phyloP scores from a whole-genome alignment of 2,329 filamentous ascomycete species.

The Huntiella moniliformis region DNA sequence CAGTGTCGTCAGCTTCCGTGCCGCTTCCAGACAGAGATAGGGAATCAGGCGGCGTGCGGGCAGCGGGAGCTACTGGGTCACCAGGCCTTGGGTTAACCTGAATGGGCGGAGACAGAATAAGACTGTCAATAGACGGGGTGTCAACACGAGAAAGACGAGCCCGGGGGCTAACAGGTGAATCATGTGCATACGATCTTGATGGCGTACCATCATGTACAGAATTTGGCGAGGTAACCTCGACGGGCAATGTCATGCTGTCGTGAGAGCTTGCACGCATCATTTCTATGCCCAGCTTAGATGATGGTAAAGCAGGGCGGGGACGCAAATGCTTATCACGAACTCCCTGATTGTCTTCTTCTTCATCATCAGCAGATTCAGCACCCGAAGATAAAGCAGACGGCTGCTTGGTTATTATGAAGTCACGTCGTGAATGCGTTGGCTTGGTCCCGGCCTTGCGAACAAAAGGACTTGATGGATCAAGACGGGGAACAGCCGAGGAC shows the following conservation, averaged over 20 bases:
- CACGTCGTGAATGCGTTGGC: constrained; percentile 11
- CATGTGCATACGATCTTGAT: no score
- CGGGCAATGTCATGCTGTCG: constrained; percentile 48
- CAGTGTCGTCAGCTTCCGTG: neutral
- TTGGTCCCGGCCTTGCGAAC: constrained; percentile 4
- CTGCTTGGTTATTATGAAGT: constrained; percentile 39
- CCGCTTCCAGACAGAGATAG: neutral
- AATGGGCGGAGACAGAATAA: neutral
- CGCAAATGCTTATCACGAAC: constrained; percentile 23
- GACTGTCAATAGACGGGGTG: neutral
- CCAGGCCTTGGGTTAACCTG: neutral
- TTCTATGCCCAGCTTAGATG: constrained; percentile 81
- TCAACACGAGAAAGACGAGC: neutral
- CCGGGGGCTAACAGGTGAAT: neutral
- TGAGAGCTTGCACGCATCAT: constrained; percentile 97
- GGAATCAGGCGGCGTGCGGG: constrained; percentile 2
- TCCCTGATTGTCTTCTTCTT: constrained; percentile 71
- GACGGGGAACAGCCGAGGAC: neutral
- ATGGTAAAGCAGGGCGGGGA: constrained; percentile 34
- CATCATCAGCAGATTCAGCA: constrained; percentile 77
- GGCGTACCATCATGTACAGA: neutral
- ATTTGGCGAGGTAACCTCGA: constrained; percentile 23
- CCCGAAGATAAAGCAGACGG: constrained; percentile 24
- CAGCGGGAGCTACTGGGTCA: neutral
- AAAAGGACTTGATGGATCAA: constrained; percentile 3